A percentile compares a stretch with the other conserved stretches of the same genome.
Evolutionary conservation across 495 filamentous ascomycete species (phyloP).

Genomic region (Parmelia sp.): DNA sequence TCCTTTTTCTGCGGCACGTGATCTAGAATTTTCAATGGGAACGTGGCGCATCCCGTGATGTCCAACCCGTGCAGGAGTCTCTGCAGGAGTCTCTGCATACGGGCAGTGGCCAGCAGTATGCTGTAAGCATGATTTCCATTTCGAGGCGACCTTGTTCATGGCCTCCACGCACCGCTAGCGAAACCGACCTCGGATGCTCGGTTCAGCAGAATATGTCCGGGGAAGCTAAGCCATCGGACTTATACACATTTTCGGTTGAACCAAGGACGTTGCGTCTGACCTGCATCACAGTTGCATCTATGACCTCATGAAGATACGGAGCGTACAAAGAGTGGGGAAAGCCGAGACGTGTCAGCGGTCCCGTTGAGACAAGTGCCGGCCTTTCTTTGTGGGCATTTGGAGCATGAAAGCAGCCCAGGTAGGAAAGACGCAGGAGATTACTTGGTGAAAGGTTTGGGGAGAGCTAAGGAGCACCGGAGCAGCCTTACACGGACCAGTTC

Average conservation of each 20-base stretch:
- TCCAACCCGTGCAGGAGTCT: no score
- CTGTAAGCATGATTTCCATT: not conserved
- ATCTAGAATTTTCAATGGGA: not conserved
- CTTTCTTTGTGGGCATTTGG: not conserved
- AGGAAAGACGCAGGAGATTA: not conserved
- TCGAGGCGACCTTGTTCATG: not conserved
- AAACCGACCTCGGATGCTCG: not conserved
- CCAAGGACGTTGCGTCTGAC: not conserved
- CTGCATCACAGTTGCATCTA: not conserved
- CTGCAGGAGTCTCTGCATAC: not conserved
- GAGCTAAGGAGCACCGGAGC: not conserved
- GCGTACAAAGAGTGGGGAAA: not conserved
- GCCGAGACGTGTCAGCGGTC: not conserved
- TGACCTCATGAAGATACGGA: slow-evolving; percentile 1
- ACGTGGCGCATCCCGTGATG: not conserved
- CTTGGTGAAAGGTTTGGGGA: not conserved
- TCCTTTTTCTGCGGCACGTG: not conserved
- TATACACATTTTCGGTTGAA: not conserved
- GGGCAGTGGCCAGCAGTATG: not conserved
- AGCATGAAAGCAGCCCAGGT: not conserved
- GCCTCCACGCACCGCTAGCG: not conserved
- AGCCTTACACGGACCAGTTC: slow-evolving; percentile 17
- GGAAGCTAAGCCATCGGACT: not conserved
- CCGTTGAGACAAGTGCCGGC: not conserved
- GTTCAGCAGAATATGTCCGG: slow-evolving; percentile 3